These are phyloP conservation scores for Ogataea minuta DNA, from an alignment of 805 yeast genomes.

Conservation along the genomic window DNA sequence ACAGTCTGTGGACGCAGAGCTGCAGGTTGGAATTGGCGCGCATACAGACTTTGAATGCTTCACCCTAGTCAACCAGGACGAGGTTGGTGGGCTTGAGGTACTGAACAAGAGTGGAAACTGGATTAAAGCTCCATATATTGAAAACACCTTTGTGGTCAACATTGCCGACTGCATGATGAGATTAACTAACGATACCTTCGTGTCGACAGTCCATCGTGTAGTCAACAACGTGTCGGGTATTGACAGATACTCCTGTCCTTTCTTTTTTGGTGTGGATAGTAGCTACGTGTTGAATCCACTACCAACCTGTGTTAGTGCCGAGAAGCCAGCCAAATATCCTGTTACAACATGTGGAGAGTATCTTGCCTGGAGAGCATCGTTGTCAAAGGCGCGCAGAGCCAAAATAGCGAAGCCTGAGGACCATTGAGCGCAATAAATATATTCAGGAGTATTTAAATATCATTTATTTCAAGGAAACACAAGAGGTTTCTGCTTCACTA, in stretches of 20 bases:
- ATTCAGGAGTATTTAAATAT: too few species aligned
- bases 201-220: slow-evolving; percentile 15
- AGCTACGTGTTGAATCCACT: slow-evolving; percentile 7
- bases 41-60: slow-evolving; percentile 35
- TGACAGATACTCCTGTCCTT: slow-evolving; percentile 14
- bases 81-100: slow-evolving; percentile 13
- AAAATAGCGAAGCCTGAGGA: too few species aligned
- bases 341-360: slow-evolving; percentile 11
- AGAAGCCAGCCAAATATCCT: slow-evolving; percentile 11
- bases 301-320: slow-evolving; percentile 6
- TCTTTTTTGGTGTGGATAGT: slow-evolving; percentile 12
- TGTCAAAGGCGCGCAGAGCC: too few species aligned
- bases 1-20: slow-evolving; percentile 25
- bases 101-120: slow-evolving; percentile 14
- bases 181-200: slow-evolving; percentile 11
- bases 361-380: background rate
- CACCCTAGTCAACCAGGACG: slow-evolving; percentile 28
- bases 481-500: too few species aligned
- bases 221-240: slow-evolving; percentile 9
- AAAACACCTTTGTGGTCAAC: slow-evolving; percentile 10
- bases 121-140: slow-evolving; percentile 14
- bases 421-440: too few species aligned
- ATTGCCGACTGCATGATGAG: slow-evolving; percentile 14
- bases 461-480: too few species aligned
- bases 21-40: slow-evolving; percentile 34